Percentiles rank a stretch among this genome's conserved stretches.
phyloP scores from a whole-genome alignment of 2,329 filamentous ascomycete species.

The Xylaria sp. region DNA sequence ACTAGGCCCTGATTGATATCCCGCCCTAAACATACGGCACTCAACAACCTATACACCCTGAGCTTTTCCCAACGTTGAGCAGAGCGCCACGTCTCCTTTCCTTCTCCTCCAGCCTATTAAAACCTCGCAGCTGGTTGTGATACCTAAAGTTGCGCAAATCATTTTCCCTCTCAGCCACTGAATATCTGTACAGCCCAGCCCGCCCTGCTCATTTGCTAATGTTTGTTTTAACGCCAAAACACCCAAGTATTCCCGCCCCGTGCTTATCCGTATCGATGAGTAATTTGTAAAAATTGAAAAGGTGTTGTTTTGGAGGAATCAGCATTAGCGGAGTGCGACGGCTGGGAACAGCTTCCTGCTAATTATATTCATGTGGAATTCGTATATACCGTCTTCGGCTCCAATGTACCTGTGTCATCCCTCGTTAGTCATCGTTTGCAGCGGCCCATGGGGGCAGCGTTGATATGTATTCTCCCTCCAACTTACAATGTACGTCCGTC shows the following conservation, averaged over 20 bases:
- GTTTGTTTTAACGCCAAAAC: slow-evolving; percentile 27
- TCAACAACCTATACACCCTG: slow-evolving; percentile 5
- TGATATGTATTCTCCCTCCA: neutral
- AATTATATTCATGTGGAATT: slow-evolving; percentile 70
- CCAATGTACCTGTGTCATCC: slow-evolving; percentile 61
- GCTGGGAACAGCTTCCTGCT: slow-evolving; percentile 65
- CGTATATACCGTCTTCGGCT: slow-evolving; percentile 76
- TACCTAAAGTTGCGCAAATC: neutral
- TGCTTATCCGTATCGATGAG: slow-evolving; percentile 12
- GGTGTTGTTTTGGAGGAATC: neutral
- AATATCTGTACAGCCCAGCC: slow-evolving; percentile 17
- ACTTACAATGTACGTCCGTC: slow-evolving; percentile 66
- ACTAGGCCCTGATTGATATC: neutral
- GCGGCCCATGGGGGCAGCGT: neutral
- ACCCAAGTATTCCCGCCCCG: slow-evolving; percentile 9
- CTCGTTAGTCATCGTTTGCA: slow-evolving; percentile 18
- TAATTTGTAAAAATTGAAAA: slow-evolving; percentile 1
- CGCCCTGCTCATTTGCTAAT: slow-evolving; percentile 17
- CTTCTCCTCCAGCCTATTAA: neutral
- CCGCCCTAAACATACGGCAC: slow-evolving; percentile 8
- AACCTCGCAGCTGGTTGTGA: neutral
- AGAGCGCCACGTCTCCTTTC: neutral
- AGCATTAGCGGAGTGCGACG: slow-evolving; percentile 55
- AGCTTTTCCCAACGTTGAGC: slow-evolving; percentile 19
- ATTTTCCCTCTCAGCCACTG: slow-evolving; percentile 10